Evolutionary conservation across 1,284 basidiomycete species (phyloP).

Genomic region (Megacollybia platyphylla): DNA sequence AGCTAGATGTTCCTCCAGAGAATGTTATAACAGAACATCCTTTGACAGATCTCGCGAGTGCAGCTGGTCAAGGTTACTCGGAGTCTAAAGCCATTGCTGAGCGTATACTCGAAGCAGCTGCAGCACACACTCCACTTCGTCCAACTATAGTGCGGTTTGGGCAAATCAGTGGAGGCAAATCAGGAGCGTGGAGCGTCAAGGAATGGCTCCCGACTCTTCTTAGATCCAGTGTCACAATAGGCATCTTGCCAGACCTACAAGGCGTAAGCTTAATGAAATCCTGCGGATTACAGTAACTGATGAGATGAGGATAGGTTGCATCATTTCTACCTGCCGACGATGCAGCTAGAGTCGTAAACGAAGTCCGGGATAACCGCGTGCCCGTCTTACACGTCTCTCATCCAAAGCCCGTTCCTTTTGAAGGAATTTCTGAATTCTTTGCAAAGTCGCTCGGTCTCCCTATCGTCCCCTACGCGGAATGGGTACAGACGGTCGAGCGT

Average conservation of each 20-base stretch:
- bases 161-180: slow-evolving; percentile 20
- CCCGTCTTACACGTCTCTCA: not conserved
- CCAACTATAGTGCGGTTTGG: slow-evolving; percentile 22
- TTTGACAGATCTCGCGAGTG: slow-evolving; percentile 13
- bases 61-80: slow-evolving; percentile 21
- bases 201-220: slow-evolving; percentile 15
- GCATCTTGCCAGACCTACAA: slow-evolving; percentile 1
- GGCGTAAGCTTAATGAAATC: not conserved
- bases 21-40: slow-evolving; percentile 10
- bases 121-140: slow-evolving; percentile 11
- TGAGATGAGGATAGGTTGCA: not conserved
- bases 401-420: not conserved
- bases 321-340: not conserved
- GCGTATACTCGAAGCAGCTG: slow-evolving; percentile 17
- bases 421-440: not conserved
- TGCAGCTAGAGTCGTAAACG: not conserved
- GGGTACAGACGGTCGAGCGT: not conserved
- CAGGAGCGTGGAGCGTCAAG: slow-evolving; percentile 25
- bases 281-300: not conserved
- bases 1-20: slow-evolving; percentile 6
- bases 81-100: slow-evolving; percentile 34
- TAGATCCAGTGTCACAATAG: not conserved
- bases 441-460: not conserved
- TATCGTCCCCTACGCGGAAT: not conserved
- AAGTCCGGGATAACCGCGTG: not conserved